Base-by-base conservation (phyloP, 495 filamentous ascomycete genomes). In the Elaphomyces granulatus region DNA sequence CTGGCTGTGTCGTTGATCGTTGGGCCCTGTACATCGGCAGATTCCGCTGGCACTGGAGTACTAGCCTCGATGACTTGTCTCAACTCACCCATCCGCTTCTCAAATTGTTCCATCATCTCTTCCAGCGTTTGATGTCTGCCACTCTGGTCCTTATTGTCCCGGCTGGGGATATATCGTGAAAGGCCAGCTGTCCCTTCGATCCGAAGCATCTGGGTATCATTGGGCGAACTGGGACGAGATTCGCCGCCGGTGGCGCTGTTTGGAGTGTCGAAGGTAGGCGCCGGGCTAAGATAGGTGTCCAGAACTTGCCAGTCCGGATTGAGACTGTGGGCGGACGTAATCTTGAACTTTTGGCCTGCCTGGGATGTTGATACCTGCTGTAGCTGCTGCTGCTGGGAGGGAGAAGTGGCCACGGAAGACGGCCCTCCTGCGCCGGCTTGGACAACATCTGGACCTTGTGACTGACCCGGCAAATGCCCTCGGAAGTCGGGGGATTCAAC, bases 101-200 rank as follows among this genome's bases (percentile, higher is more conserved):
- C 72, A 59, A 85, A 87, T 28, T 77, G 70, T 36, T 75, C 72
- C 44, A 81, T 62, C 60, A 86, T 63, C 21, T 64, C 66, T 21
- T 69, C 59, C 41, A 67, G 52, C 20, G 48, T 61, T 45, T 59
- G 66, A 38, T 42, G 56, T 33, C 35, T 58, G 16, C 55, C 30
- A 32, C 59, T 43, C 21, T 48, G 53, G 33, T 59, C 58, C 36
- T 54, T 45, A 15, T 54, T 58, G 7, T 53, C 59, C 35, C 50
- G 59, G 7, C 44, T 54, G 2, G 48, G 45, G 28, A 45, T 49
- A 38, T 37, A 49, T 44, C 54, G 45, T 15, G 60, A 48, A 3
- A 61, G 31, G 0, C 59, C 60, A 0, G 47, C 41, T 0, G 58
- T 64, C 1, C 83, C 83, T 26, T 79, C 72, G 33, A 87, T 77